phyloP scores from a whole-genome alignment of 768 basidiomycete species.

The Hygrophorus russula region DNA sequence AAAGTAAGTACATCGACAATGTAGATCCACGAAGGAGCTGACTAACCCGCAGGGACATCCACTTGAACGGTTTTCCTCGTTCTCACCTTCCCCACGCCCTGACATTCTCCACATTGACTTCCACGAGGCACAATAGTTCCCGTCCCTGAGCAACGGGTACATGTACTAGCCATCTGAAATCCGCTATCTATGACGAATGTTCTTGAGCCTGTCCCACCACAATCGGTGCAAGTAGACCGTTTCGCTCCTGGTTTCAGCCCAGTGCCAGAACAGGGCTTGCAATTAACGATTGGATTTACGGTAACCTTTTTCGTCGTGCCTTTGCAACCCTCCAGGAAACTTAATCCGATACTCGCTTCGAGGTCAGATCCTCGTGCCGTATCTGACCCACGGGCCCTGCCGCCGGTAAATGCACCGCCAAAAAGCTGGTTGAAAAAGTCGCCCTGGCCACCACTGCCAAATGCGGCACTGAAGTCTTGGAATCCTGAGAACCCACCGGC shows the following conservation, averaged over 20 bases:
- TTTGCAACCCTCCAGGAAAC: slow-evolving; percentile 93
- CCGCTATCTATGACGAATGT: slow-evolving; percentile 88
- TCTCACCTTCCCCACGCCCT: slow-evolving; percentile 82
- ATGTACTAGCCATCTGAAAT: slow-evolving; percentile 95
- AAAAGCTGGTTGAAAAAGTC: slow-evolving; percentile 88
- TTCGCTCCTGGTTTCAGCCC: slow-evolving; percentile 85
- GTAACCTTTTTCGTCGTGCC: slow-evolving; percentile 69
- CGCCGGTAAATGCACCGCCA: slow-evolving; percentile 47
- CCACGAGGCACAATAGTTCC: slow-evolving; percentile 73
- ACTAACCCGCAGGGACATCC: slow-evolving; percentile 76
- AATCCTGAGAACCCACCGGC: slow-evolving; percentile 61
- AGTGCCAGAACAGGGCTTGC: slow-evolving; percentile 71
- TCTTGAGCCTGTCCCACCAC: slow-evolving; percentile 78
- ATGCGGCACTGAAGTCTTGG: slow-evolving; percentile 53
- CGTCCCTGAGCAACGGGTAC: slow-evolving; percentile 67
- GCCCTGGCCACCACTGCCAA: slow-evolving; percentile 36
- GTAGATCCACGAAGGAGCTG: background rate
- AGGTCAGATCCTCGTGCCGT: slow-evolving; percentile 68
- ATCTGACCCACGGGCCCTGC: slow-evolving; percentile 29
- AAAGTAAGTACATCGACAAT: background rate
- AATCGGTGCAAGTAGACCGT: slow-evolving; percentile 65
- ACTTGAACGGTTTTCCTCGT: slow-evolving; percentile 68
- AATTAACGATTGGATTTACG: slow-evolving; percentile 74
- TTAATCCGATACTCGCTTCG: slow-evolving; percentile 62
- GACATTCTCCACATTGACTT: slow-evolving; percentile 70